Evolutionary conservation across 2,329 filamentous ascomycete species (phyloP), one percentile per base, ranked within the genome.

Genomic region (Colletotrichum liriopes): DNA sequence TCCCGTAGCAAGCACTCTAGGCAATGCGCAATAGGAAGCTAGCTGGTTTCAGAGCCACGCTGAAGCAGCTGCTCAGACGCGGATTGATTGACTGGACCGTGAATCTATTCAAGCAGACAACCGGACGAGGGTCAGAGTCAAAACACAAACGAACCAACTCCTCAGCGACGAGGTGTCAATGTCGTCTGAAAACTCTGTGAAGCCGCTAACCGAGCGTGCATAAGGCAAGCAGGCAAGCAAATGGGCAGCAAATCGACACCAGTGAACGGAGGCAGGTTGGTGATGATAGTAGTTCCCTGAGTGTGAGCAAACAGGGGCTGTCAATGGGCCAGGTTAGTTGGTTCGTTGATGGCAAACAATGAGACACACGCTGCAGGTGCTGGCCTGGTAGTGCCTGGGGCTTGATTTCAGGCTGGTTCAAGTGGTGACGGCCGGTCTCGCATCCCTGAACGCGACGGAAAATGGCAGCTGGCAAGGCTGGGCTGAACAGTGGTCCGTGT

Each of bases 381-480:
- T 37, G 32, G 32, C 32, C 20, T 56, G 52, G 12, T 23, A 14
- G 12, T 52, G 49, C 23, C 49, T 52, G 23, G 23, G 55, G 26
- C 39, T 32, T 60, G 26, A 41, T n/a, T 43, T 32, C 23, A 59
- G 56, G 32, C 16, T 43, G 56, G 56, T 43, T 59, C 6, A 41
- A 41, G 37, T 43, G 55, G n/a, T 26, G 14, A 23, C 54, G 35
- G 35, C 32, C 18, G 8, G 60, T 52, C 60, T 62, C n/a, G 32
- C 60, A 62, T 51, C 45, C 45, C 26, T 64, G 61, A 52, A 55
- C 47, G 49, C 14, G 61, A 41, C 61, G 18, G 37, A 18, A 37
- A 64, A 23, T 11, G 32, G 59, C 61, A 64, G 49, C 61, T 54
- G 61, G 61, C 61, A 55, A 64, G 61, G 61, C 61, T 64, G 49